A percentile compares a stretch with the other conserved stretches of the same genome.
These are phyloP conservation scores for Amorphotheca resinae DNA, from an alignment of 495 filamentous ascomycete genomes.

Conservation along the genomic window DNA sequence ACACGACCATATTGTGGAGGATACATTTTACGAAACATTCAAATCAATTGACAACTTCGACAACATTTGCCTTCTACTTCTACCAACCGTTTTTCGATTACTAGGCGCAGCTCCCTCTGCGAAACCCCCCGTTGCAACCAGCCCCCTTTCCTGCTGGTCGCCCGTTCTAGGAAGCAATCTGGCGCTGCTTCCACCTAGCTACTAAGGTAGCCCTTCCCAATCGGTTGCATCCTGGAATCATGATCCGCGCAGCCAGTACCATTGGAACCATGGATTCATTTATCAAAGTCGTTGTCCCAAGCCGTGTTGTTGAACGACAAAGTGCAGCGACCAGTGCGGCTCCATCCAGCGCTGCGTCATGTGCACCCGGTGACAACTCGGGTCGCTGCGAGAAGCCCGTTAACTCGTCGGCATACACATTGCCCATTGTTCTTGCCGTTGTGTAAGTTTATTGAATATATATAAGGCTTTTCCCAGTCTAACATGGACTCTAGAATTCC, in stretches of 20 bases:
- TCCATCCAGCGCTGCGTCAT: background rate
- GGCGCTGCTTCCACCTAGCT: too few species aligned
- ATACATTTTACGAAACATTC: conserved; percentile 1
- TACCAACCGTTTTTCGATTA: background rate
- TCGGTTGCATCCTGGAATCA: conserved; percentile 13
- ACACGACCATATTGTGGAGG: conserved; percentile 8
- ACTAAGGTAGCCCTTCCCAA: too few species aligned
- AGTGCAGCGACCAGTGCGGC: background rate
- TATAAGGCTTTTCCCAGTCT: conserved; percentile 10
- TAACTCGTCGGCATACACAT: conserved; percentile 41
- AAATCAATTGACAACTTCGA: conserved; percentile 5
- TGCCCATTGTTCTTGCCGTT: conserved; percentile 70
- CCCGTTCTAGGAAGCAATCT: too few species aligned
- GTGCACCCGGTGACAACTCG: background rate
- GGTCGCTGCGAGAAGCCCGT: conserved; percentile 44
- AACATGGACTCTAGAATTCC: conserved; percentile 52
- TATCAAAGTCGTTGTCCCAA: conserved; percentile 13
- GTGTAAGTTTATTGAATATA: conserved; percentile 56
- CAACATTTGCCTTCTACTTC: background rate
- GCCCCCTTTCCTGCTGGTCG: too few species aligned
- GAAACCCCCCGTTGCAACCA: too few species aligned
- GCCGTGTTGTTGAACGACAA: conserved; percentile 11
- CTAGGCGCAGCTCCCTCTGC: conserved; percentile 6
- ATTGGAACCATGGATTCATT: conserved; percentile 14
- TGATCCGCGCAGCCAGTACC: background rate